Percentiles rank a stretch among this genome's conserved stretches.
Conservation (phyloP, 306 rosid species). For the Benincasa hispida region DNA sequence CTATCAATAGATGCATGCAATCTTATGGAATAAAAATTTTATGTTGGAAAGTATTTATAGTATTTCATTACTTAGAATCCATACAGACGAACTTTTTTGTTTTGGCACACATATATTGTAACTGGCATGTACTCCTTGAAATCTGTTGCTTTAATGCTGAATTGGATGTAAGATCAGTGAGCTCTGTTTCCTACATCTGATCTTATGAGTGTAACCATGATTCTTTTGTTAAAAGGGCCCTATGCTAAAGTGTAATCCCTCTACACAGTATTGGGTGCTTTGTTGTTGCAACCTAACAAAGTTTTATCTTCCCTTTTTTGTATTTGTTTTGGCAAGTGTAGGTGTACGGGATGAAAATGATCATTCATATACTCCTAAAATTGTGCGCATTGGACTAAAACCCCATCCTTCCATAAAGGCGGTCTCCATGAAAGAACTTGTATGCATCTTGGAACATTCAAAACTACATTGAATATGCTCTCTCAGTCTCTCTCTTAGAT, state of each 20-base stretch:
- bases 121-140: not conserved
- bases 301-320: not conserved
- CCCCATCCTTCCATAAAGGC: constrained; percentile 83
- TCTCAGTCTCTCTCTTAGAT: not conserved
- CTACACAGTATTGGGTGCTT: not conserved
- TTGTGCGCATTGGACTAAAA: constrained; percentile 83
- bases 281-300: not conserved
- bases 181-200: not conserved
- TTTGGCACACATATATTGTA: not conserved
- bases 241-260: not conserved
- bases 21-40: not conserved
- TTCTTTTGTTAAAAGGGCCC: not conserved
- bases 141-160: not conserved
- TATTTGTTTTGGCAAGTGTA: constrained; percentile 15
- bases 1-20: not conserved
- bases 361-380: constrained; percentile 61
- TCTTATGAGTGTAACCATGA: not conserved
- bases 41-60: not conserved
- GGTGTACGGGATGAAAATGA: constrained; percentile 89
- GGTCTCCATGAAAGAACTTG: constrained; percentile 73
- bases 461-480: constrained; percentile 7
- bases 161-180: not conserved
- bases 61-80: not conserved
- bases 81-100: not conserved
- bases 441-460: constrained; percentile 25